These are phyloP conservation scores for Ustilago vetiveriae DNA, from an alignment of 1,284 basidiomycete genomes.

Conservation along the genomic window DNA sequence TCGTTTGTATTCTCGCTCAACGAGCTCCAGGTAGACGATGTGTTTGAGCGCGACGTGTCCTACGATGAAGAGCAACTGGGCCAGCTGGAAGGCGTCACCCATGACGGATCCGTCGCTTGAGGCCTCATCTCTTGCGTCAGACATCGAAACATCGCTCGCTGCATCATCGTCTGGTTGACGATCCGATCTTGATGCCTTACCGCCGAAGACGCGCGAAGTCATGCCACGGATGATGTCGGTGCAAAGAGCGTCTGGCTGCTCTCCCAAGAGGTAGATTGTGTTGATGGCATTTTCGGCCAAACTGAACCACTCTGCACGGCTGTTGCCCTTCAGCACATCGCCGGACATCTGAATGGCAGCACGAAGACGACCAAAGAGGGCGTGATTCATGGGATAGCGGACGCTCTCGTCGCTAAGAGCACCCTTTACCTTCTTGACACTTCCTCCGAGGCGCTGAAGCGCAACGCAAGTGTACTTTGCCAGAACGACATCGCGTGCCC, in stretches of 20 bases:
- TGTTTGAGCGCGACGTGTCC: conserved; percentile 98
- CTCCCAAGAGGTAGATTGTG: conserved; percentile 90
- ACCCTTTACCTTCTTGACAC: conserved; percentile 94
- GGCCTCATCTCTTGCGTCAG: conserved; percentile 18
- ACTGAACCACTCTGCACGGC: conserved; percentile 74
- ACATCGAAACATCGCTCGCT: conserved; percentile 40
- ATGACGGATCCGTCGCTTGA: conserved; percentile 21
- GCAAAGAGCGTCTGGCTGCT: conserved; percentile 89
- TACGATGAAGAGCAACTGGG: conserved; percentile 90
- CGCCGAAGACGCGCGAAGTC: conserved; percentile 77
- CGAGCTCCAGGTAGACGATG: conserved; percentile 92
- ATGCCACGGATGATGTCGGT: conserved; percentile 83
- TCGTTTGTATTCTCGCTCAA: conserved; percentile 96
- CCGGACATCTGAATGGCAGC: conserved; percentile 69
- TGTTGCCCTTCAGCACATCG: conserved; percentile 35
- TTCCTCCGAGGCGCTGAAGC: conserved; percentile 88
- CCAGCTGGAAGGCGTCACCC: conserved; percentile 77
- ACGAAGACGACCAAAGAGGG: conserved; percentile 84
- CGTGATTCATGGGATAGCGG: conserved; percentile 86
- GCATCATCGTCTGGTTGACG: conserved; percentile 25
- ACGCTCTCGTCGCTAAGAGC: conserved; percentile 82
- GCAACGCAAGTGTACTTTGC: conserved; percentile 94
- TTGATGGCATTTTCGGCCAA: conserved; percentile 97
- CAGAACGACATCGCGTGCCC: conserved; percentile 79
- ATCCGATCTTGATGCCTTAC: conserved; percentile 14